Base-by-base conservation (phyloP, 169 alveolate species). In the Plasmodium gonderi region DNA sequence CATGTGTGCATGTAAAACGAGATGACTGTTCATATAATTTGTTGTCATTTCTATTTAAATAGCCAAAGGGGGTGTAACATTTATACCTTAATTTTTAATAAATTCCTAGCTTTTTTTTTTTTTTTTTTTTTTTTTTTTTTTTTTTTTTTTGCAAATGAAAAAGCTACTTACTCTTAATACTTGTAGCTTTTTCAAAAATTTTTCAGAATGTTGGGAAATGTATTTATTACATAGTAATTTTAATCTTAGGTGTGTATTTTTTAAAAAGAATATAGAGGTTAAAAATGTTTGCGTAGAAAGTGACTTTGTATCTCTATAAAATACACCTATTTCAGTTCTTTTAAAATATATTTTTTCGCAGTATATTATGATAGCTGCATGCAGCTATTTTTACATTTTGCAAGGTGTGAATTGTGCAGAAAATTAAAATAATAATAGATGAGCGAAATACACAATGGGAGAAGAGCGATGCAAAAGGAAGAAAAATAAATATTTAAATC, bases 111-210 rank as follows among this genome's bases (percentile, higher is more conserved):
- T 40, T 74, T 40, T 54, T 54, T 54, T 54, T 54, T 54, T 54
- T 54, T 54, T 54, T 54, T 54, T 54, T 7, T 23, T 54, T 5
- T 11, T 11, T 23, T 54, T 54, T 54, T 54, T 54, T 54, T 54
- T 54, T 54, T 54, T 54, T 54, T 54, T 14, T 74, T 74, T 74
- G 42, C 80, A 74, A 74, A 74, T 74, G 36, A 33, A 45, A 74
- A 45, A 45, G 17, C 9, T 20, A 45, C 29, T 33, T 38, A 23
- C 11, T 1, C 14, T 54, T 54, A 42, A 42, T 4, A 6, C 9
- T 0, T 6, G 54, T 6, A 74, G 47, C 60, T 29, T 74, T 74
- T 74, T 29, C 31, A 44, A 31, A 74, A 38, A 38, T 36, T 74
- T 74, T 54, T 29, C 45, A 36, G 26, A 74, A 74, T 29, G 47